phyloP scores from a whole-genome alignment of 148 eudicot genomes.

The Euryodendron excelsum region DNA sequence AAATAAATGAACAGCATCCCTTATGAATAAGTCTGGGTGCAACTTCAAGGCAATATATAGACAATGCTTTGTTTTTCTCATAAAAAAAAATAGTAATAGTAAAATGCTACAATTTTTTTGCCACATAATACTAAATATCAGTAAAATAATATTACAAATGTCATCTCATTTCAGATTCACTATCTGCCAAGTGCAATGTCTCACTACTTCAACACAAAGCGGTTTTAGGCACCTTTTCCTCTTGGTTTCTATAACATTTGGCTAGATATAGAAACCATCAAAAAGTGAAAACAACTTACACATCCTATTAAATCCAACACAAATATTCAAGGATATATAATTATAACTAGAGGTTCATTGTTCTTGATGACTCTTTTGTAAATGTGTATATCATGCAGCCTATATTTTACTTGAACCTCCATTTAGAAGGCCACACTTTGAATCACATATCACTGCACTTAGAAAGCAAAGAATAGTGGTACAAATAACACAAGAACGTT shows the following conservation, averaged over 20 bases:
- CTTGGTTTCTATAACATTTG: neutral
- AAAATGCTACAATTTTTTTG: neutral
- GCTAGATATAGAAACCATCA: slow-evolving; percentile 1
- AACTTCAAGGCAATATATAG: neutral
- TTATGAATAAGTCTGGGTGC: neutral
- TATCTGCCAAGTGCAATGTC: neutral
- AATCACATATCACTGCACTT: neutral
- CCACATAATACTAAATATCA: neutral
- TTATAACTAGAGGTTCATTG: neutral
- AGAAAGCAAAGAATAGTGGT: neutral
- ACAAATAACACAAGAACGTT: neutral
- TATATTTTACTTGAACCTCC: neutral
- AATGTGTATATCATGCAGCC: neutral
- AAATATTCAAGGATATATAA: neutral
- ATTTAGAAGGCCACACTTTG: neutral
- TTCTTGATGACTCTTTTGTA: neutral
- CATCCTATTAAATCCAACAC: neutral
- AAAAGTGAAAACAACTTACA: neutral
- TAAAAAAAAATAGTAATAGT: too few species aligned
- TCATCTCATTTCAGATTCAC: neutral
- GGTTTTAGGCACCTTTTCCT: neutral
- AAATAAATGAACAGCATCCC: neutral
- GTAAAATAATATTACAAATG: neutral
- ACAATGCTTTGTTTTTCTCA: neutral
- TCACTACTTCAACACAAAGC: neutral